Evolutionary conservation across 441 rosid species (phyloP), one percentile per base, ranked within the genome.

Genomic region (Pelargonium cotyledonis): DNA sequence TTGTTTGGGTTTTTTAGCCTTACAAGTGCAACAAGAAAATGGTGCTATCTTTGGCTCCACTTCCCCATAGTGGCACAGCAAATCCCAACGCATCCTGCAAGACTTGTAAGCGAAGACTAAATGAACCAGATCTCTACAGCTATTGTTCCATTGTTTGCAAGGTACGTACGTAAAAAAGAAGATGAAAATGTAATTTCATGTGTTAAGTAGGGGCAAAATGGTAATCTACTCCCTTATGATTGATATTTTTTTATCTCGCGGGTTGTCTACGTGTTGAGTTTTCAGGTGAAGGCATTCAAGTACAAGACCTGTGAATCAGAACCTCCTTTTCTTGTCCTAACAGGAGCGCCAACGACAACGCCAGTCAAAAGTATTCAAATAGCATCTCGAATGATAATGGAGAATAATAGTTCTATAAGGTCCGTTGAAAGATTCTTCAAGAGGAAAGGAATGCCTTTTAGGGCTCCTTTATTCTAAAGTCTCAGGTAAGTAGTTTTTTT

Each of bases 131-230:
- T 5, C 58, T 14, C 58, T 53, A 53, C 5, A 14, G 6, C 58
- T 53, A 53, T 5, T 53, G 58, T 53, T 53, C 58, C 58, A 53
- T 53, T 53, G 58, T 18, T 53, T 53, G 58, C 58, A 53, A 53
- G 58, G 58, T 53, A 53, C 1, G 4, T 14, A 14, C 16, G 4
- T 2, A 51, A 14, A 51, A 16, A 15, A n/a, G 6, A 51, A 51
- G 58, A 15, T 51, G n/a, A 15, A 14, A 53, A n/a, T 53, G 16
- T 53, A 15, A 53, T 31, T 5, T 31, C 5, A 4, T 31, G 38
- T 31, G 5, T 31, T 31, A 31, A 31, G 38, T 31, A 0, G 38
- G 38, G 38, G 38, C 5, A 31, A 31, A 31, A 31, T 31, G 38
- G 38, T 31, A 31, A 31, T 2, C 5, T 31, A 31, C 38, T 31